Conservation (phyloP, 2,329 filamentous ascomycete species). For the Epichloe bromicola region DNA sequence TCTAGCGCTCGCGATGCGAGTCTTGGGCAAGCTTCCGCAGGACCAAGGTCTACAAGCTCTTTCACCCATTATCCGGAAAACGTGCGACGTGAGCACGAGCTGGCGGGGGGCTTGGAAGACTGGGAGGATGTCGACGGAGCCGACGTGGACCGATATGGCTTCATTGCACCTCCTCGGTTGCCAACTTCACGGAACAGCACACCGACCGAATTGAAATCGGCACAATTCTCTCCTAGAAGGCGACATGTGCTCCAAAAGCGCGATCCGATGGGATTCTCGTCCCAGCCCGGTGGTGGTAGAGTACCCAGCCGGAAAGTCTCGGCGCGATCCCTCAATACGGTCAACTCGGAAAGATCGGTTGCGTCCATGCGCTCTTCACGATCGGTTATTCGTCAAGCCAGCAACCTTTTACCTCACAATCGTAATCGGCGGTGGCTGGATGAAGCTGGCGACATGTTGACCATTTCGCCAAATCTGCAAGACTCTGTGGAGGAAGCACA, state of each 20-base stretch:
- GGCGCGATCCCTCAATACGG: conserved; percentile 44
- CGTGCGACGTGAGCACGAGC: conserved; percentile 28
- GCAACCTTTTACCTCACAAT: conserved; percentile 48
- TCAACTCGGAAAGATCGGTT: conserved; percentile 38
- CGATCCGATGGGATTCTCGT: conserved; percentile 23
- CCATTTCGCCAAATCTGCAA: conserved; percentile 41
- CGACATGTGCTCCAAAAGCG: conserved; percentile 31
- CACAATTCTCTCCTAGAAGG: conserved; percentile 31
- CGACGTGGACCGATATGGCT: conserved; percentile 56
- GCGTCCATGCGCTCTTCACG: conserved; percentile 39
- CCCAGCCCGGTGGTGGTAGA: conserved; percentile 26
- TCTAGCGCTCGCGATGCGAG: conserved; percentile 10
- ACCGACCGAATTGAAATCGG: conserved; percentile 27
- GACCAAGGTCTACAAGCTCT: conserved; percentile 30
- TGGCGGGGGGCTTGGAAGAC: conserved; percentile 49
- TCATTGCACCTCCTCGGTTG: conserved; percentile 38
- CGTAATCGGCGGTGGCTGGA: conserved; percentile 48
- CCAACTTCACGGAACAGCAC: conserved; percentile 28
- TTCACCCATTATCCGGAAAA: conserved; percentile 30
- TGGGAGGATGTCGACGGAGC: conserved; percentile 51
- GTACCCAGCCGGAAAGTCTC: conserved; percentile 42
- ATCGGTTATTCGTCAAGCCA: conserved; percentile 42
- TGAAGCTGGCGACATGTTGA: conserved; percentile 55
- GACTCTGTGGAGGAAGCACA: conserved; percentile 43
- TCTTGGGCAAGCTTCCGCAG: conserved; percentile 21